Base-by-base conservation (phyloP, 768 basidiomycete genomes). In the Mycena rebaudengoi region DNA sequence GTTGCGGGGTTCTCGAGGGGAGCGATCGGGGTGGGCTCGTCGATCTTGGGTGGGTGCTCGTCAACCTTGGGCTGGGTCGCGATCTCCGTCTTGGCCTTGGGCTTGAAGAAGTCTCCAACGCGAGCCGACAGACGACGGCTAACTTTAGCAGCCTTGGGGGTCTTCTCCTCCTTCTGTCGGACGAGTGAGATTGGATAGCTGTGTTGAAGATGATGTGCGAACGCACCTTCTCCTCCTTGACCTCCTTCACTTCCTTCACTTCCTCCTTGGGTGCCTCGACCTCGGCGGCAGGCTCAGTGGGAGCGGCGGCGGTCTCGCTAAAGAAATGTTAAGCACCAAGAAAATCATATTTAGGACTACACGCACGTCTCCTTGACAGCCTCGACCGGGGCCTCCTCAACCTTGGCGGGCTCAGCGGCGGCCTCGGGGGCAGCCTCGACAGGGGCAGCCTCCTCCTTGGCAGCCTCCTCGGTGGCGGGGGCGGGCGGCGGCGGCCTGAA, bases 31-130 rank as follows among this genome's bases (percentile, higher is more conserved):
- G 85, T 71, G 49, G 92, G 92, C 79, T 92, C 88, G 50, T 94
- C 95, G 69, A 96, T 91, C 83, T 89, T 88, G 68, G 95, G 94
- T 37, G 95, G 93, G 75, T 93, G 84, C 82, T 95, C 92, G 66
- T 94, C 91, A 60, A 95, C 92, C 84, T 94, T 95, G 45, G 92
- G 83, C 58, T 94, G 87, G 7, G 88, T 73, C 12, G 83, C 73
- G 33, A 88, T 85, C 73, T 92, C 90, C 14, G 79, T 69, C 79
- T 88, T 92, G 74, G 83, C 80, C 82, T 85, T 92, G 57, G 84
- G 49, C 84, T 90, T 94, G 88, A 96, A 93, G 78, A 96, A 85
- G 54, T 91, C 91, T 54, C 85, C 85, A 41, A 97, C 88, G 21
- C 93, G 92, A 25, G 91, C 85, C 43, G 95, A 96, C 63, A 97